Percentiles rank a stretch among this genome's conserved stretches.
phyloP scores from a whole-genome alignment of 441 rosid species.

The Aleurites moluccanus region DNA sequence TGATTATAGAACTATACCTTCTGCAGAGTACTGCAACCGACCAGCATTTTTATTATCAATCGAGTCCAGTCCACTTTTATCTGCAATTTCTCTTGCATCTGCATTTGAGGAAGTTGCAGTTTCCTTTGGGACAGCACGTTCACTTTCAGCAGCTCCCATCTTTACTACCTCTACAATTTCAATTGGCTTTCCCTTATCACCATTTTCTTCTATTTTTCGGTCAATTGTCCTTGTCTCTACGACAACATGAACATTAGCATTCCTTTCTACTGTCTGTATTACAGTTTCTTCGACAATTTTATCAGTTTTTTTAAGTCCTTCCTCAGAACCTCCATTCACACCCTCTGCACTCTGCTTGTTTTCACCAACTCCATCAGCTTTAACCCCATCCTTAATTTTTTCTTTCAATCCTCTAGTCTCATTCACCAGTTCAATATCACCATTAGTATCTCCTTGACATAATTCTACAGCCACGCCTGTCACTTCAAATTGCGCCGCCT shows the following conservation, averaged over 20 bases:
- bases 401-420: slow-evolving; percentile 50
- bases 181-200: background rate
- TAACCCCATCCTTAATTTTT: slow-evolving; percentile 46
- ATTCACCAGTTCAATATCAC: slow-evolving; percentile 34
- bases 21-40: background rate
- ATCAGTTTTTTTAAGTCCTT: slow-evolving; percentile 21
- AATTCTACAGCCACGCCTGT: slow-evolving; percentile 30
- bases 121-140: background rate
- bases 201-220: background rate
- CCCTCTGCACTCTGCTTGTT: slow-evolving; percentile 16
- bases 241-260: slow-evolving; percentile 5
- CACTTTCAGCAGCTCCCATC: background rate
- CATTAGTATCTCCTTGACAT: slow-evolving; percentile 18
- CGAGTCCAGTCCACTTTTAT: slow-evolving; percentile 27
- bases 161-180: background rate
- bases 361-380: slow-evolving; percentile 24
- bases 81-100: slow-evolving; percentile 31
- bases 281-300: slow-evolving; percentile 17
- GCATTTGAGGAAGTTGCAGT: slow-evolving; percentile 17
- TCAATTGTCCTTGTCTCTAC: background rate
- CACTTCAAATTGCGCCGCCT: slow-evolving; percentile 27
- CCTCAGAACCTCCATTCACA: slow-evolving; percentile 12
- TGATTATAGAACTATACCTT: slow-evolving; percentile 39
- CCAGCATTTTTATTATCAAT: slow-evolving; percentile 13
- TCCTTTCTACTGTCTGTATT: slow-evolving; percentile 12